These are phyloP conservation scores for Sarocladium kiliense DNA, from an alignment of 2,329 filamentous ascomycete genomes.

Conservation along the genomic window DNA sequence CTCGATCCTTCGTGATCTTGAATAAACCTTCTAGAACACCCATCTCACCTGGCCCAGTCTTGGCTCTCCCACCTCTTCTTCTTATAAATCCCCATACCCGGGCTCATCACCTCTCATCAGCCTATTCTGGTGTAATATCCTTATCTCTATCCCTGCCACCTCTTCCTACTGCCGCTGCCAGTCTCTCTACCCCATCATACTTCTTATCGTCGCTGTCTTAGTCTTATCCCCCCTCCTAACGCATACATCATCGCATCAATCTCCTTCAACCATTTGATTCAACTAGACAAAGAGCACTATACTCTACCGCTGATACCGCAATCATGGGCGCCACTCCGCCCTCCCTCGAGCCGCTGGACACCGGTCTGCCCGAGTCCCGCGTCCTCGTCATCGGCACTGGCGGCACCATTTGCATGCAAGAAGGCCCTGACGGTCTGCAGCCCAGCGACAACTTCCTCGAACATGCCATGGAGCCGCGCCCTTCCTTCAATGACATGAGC, in stretches of 20 bases:
- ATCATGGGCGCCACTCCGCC: slow-evolving; percentile 6
- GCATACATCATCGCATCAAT: neutral
- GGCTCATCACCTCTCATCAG: neutral
- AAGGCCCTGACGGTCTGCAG: slow-evolving; percentile 71
- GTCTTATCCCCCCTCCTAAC: neutral
- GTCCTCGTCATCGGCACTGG: slow-evolving; percentile 90
- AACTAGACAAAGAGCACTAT: neutral
- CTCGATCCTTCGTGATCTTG: neutral
- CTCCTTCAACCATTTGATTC: neutral
- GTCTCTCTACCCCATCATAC: neutral
- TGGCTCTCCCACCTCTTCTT: neutral
- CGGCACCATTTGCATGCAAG: slow-evolving; percentile 87
- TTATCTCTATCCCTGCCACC: neutral
- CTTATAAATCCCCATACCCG: neutral
- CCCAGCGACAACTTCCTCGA: slow-evolving; percentile 78
- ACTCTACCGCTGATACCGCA: neutral
- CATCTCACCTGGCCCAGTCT: neutral
- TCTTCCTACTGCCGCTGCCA: neutral
- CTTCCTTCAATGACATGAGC: slow-evolving; percentile 73
- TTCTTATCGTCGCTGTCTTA: neutral
- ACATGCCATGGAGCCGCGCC: slow-evolving; percentile 73
- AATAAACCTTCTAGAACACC: slow-evolving; percentile 2
- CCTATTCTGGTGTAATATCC: neutral
- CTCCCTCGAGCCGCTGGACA: slow-evolving; percentile 11
- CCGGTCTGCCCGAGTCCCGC: slow-evolving; percentile 62